Base-by-base conservation (phyloP, 2,329 filamentous ascomycete species). In the Kalaharituber pfeilii region DNA sequence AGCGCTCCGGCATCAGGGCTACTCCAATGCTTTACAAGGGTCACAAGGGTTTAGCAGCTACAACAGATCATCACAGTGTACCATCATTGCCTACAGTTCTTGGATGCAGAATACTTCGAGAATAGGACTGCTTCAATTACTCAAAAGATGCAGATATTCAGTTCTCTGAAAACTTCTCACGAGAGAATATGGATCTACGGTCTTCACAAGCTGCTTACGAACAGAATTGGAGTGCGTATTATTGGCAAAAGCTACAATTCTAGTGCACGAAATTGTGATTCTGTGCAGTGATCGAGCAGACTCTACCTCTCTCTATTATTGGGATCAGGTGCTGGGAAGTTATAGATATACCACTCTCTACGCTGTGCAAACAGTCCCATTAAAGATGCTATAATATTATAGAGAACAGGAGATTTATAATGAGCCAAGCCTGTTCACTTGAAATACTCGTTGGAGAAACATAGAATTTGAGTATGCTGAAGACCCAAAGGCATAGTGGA, bases 381-480 rank as follows among this genome's bases (percentile, higher is more conserved):
- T 81, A 39, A 76, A 84, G 18, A 67, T 94, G 29, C 89, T 80
- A 79, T 70, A 73, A 2, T 86, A 83, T 77, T 72, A 77, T 6
- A 76, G 75, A 63, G 81, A 84, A 15, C 75, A 81, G 1, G 82
- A 94, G 66, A 85, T 85, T 8, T 75, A 82, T 49, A 73, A 72
- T 57, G 95, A 93, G 67, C 82, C 87, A 86, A 53, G 86, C 89
- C 1, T 88, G 85, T 63, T 85, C 86, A 1, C 73, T 96, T 3
- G 91, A 91, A 15, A 78, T 95, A 3, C 71, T 98, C 25, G 81
- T 95, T 62, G 86, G 89, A 54, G 86, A 94, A 65, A 87, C 85
- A 2, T 71, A 49, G 80, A 79, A 50, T 80, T 85, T 62, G 76
- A 76, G 44, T 71, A 75, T 20, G 74, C 74, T 26, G 78, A 81